Percentiles rank a stretch among this genome's conserved stretches.
phyloP scores from a whole-genome alignment of 2,329 filamentous ascomycete genomes.

The Aquanectria penicillioides region DNA sequence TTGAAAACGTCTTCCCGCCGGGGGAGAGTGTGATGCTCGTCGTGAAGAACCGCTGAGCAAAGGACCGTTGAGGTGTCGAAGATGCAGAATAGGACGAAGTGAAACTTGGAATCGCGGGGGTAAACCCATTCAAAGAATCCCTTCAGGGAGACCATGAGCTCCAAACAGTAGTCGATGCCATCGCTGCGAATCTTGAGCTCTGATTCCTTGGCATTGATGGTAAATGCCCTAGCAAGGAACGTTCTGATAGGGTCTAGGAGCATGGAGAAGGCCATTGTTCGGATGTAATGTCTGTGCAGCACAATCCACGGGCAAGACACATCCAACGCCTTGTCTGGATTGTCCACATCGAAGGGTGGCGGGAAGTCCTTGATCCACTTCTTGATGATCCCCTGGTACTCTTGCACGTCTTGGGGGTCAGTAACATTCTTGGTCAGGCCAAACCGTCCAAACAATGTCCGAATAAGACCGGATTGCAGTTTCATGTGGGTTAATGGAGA shows the following conservation, averaged over 20 bases:
- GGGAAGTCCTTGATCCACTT: constrained; percentile 56
- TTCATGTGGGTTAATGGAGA: constrained; percentile 50
- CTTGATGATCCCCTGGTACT: constrained; percentile 49
- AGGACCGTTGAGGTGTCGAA: constrained; percentile 62
- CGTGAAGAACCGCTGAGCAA: constrained; percentile 62
- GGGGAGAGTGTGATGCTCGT: constrained; percentile 52
- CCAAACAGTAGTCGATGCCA: constrained; percentile 56
- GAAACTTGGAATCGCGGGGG: constrained; percentile 58
- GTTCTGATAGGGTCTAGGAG: constrained; percentile 57
- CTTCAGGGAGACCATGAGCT: constrained; percentile 52
- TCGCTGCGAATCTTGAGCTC: constrained; percentile 52
- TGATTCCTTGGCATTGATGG: constrained; percentile 35
- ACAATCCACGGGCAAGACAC: constrained; percentile 52
- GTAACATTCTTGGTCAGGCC: constrained; percentile 43
- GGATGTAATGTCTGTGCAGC: constrained; percentile 57
- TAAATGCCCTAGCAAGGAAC: constrained; percentile 53
- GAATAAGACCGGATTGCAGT: constrained; percentile 48
- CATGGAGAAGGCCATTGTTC: constrained; percentile 56
- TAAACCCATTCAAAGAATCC: constrained; percentile 55
- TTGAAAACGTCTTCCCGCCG: constrained; percentile 52
- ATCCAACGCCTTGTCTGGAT: constrained; percentile 56
- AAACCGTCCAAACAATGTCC: constrained; percentile 44
- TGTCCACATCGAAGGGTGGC: constrained; percentile 48
- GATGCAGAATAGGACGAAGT: constrained; percentile 59
- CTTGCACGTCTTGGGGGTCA: constrained; percentile 42